These are phyloP conservation scores for Phytopythium sindhum DNA, from an alignment of 352 stramenopile species.

Conservation along the genomic window DNA sequence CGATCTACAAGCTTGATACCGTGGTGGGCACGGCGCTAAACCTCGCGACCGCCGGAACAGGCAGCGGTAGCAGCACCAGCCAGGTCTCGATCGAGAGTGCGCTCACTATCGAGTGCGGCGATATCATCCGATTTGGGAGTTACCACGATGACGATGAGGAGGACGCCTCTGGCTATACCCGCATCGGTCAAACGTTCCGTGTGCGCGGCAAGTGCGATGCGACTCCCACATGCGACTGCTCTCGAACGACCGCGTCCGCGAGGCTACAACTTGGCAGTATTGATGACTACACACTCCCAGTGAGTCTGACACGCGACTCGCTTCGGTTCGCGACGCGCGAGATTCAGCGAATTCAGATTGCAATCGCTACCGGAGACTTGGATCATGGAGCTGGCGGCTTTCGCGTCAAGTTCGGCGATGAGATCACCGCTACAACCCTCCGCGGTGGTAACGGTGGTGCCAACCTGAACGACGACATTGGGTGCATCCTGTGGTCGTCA, in stretches of 20 bases:
- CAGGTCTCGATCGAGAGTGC: conserved; percentile 26
- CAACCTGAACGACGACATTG: conserved; percentile 75
- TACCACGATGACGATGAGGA: conserved; percentile 13
- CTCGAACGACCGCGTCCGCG: conserved; percentile 13
- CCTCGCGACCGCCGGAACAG: conserved; percentile 20
- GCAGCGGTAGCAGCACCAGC: conserved; percentile 27
- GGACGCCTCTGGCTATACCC: background rate
- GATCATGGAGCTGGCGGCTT: conserved; percentile 74
- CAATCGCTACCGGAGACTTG: conserved; percentile 25
- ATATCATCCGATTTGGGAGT: conserved; percentile 64
- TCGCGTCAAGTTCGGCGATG: conserved; percentile 87
- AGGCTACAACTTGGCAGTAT: conserved; percentile 47
- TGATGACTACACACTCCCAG: conserved; percentile 25
- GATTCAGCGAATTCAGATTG: conserved; percentile 65
- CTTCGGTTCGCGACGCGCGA: conserved; percentile 49
- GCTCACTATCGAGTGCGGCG: conserved; percentile 53
- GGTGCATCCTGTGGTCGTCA: conserved; percentile 76
- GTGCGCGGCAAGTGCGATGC: conserved; percentile 57
- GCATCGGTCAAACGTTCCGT: conserved; percentile 37
- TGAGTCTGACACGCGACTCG: conserved; percentile 42
- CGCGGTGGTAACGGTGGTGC: conserved; percentile 61
- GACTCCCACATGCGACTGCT: conserved; percentile 42
- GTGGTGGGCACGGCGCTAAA: conserved; percentile 37
- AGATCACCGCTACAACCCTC: conserved; percentile 83
- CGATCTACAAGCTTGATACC: conserved; percentile 58